These are phyloP conservation scores for Fusarium zealandicum DNA, from an alignment of 2,329 filamentous ascomycete genomes.

Conservation along the genomic window DNA sequence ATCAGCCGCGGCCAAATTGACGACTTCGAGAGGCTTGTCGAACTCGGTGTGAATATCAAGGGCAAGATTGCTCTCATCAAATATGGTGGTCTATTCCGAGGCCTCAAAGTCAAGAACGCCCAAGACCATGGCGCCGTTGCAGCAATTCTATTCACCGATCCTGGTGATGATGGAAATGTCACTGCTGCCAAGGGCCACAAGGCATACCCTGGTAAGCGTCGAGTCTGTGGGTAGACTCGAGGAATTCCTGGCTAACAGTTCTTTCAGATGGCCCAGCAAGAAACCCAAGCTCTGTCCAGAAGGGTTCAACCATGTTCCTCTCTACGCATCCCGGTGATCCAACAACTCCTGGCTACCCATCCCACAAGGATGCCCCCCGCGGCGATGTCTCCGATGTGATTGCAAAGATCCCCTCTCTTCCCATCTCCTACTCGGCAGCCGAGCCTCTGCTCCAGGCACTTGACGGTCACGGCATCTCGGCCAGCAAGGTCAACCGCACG, in stretches of 20 bases:
- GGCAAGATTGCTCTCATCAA: slow-evolving; percentile 82
- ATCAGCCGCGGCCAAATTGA: slow-evolving; percentile 68
- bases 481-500: slow-evolving; percentile 67
- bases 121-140: slow-evolving; percentile 86
- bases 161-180: slow-evolving; percentile 80
- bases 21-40: slow-evolving; percentile 75
- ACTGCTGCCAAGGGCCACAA: slow-evolving; percentile 78
- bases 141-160: slow-evolving; percentile 81
- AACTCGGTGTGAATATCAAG: slow-evolving; percentile 71
- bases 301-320: slow-evolving; percentile 78
- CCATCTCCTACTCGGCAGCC: slow-evolving; percentile 80
- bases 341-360: slow-evolving; percentile 84
- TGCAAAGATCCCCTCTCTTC: slow-evolving; percentile 80
- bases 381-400: slow-evolving; percentile 67
- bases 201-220: slow-evolving; percentile 64
- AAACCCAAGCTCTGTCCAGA: slow-evolving; percentile 78
- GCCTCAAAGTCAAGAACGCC: slow-evolving; percentile 83
- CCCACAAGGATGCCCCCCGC: slow-evolving; percentile 73
- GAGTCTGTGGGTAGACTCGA: not conserved
- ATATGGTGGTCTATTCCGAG: slow-evolving; percentile 80
- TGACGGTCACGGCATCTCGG: slow-evolving; percentile 76
- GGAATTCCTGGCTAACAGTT: not conserved
- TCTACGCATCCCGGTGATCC: slow-evolving; percentile 70
- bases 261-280: slow-evolving; percentile 69
- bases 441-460: slow-evolving; percentile 79